Base-by-base conservation (phyloP, 2,329 filamentous ascomycete genomes). In the Blumeriella jaapii region DNA sequence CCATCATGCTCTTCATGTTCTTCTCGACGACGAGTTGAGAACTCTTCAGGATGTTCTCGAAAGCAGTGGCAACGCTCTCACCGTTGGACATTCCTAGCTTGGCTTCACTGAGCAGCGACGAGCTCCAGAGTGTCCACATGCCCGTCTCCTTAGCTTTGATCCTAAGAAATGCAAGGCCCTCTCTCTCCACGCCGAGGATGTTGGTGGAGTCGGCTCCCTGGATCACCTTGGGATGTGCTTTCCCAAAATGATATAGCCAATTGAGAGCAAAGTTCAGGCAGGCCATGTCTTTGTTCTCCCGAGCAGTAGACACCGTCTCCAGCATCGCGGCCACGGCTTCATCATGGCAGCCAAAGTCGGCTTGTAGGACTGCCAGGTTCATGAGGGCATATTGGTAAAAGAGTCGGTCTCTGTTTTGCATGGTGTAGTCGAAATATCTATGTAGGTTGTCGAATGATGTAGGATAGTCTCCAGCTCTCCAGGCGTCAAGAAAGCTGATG, bases 371-470 rank as follows among this genome's bases (percentile, higher is more conserved):
- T 3, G 87, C 89, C 39, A 95, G 71, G 53, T 95, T 95, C 54
- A 98, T 77, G 10, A 96, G 63, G 1, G 91, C 91, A 55, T 95
- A 94, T 55, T 96, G 91, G 53, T 98, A 96, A 50, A 87, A 87
- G 4, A 82, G 72, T 15, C 82, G 78, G 50, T 93, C 82, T 41
- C 77, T 67, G 47, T 77, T 82, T 51, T 91, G 82, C 74, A 93
- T 86, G 1, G 87, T 91, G 58, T 94, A 95, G 57, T 98, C 91
- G 51, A 95, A 98, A 58, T 95, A 98, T 33, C 85, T 78, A 57
- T 96, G 87, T 13, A 98, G 67, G 47, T 79, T 79, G 52, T 98
- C 89, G 54, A 95, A 91, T 0, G 91, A 82, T 1, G 82, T 84
- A 9, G 82, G 77, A 52, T 89, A 93, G 58, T 96, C 86, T 4